phyloP scores from a whole-genome alignment of 2,329 filamentous ascomycete species.

The Sphaerulina populicola region DNA sequence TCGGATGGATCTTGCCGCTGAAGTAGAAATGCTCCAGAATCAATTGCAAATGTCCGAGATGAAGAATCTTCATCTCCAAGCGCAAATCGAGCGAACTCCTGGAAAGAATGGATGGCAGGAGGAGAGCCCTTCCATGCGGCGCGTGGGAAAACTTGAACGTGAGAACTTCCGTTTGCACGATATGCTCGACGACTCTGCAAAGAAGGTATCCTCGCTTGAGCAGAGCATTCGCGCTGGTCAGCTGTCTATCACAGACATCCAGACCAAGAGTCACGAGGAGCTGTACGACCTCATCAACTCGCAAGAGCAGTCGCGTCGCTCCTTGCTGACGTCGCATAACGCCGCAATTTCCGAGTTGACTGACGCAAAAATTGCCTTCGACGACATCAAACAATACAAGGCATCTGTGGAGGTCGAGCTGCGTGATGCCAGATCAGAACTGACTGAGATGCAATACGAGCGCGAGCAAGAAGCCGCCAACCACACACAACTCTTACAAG shows the following conservation, averaged over 20 bases:
- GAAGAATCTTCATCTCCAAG: constrained; percentile 88
- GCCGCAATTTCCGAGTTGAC: constrained; percentile 75
- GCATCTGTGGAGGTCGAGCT: constrained; percentile 75
- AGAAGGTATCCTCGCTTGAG: constrained; percentile 84
- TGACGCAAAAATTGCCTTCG: constrained; percentile 78
- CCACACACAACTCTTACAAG: constrained; percentile 78
- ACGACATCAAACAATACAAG: constrained; percentile 75
- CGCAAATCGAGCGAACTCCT: constrained; percentile 65
- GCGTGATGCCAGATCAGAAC: constrained; percentile 71
- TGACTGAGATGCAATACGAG: constrained; percentile 68
- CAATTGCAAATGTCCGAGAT: constrained; percentile 89
- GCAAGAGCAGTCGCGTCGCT: constrained; percentile 80
- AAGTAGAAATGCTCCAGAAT: constrained; percentile 87
- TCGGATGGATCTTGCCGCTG: constrained; percentile 80
- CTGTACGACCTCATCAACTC: constrained; percentile 85
- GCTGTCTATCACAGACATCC: constrained; percentile 79
- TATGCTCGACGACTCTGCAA: constrained; percentile 85
- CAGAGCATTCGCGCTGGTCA: constrained; percentile 79
- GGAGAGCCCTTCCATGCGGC: constrained; percentile 67
- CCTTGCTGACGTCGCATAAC: constrained; percentile 75
- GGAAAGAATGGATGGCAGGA: constrained; percentile 55
- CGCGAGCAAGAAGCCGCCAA: constrained; percentile 83
- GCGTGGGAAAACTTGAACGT: constrained; percentile 84
- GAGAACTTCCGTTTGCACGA: constrained; percentile 88
- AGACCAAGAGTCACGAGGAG: constrained; percentile 89